phyloP scores from a whole-genome alignment of 2,329 filamentous ascomycete genomes.

The Neurospora sp. region DNA sequence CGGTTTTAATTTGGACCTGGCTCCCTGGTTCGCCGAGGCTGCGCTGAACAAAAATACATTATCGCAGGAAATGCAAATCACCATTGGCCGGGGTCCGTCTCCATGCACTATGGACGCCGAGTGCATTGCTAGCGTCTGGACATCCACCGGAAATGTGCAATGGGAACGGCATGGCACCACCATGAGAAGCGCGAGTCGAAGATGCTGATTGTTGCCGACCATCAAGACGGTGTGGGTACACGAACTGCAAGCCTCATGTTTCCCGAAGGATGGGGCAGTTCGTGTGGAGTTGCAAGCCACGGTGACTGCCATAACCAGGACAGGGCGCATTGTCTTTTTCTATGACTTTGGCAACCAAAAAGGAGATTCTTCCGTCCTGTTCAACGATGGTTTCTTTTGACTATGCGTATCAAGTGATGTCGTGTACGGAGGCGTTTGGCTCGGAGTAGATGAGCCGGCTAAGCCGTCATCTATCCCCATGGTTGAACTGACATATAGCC shows the following conservation, averaged over 20 bases:
- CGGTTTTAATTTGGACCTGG: constrained; percentile 1
- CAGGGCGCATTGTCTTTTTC: not conserved
- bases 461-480: not conserved
- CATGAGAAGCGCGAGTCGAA: not conserved
- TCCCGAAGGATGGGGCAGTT: not conserved
- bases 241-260: not conserved
- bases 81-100: constrained; percentile 15
- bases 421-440: not conserved
- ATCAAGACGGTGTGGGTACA: not conserved
- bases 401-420: not conserved
- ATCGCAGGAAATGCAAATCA: not conserved
- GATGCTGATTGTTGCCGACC: not conserved
- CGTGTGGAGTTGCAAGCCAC: not conserved
- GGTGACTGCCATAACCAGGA: not conserved
- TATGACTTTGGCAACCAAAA: not conserved
- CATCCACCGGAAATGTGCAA: not conserved
- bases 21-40: constrained; percentile 6
- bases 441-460: not conserved
- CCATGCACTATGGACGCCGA: not conserved
- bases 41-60: constrained; percentile 15
- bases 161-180: not conserved
- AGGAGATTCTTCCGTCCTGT: not conserved
- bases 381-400: not conserved
- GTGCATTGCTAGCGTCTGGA: not conserved
- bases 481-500: not conserved